phyloP scores from a whole-genome alignment of 1,284 basidiomycete species.

The Rhizopogon parksii region DNA sequence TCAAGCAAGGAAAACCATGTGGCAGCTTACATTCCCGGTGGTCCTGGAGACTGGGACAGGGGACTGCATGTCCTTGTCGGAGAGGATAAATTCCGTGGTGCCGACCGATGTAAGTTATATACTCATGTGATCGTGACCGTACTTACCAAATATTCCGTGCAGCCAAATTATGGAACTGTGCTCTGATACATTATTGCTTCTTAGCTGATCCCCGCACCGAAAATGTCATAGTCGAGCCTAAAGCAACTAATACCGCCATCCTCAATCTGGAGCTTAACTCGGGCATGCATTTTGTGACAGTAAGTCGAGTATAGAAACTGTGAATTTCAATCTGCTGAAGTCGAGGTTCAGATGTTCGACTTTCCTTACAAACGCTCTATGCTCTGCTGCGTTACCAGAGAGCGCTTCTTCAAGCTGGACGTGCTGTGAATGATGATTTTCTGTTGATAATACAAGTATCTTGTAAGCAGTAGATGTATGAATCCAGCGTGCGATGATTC shows the following conservation, averaged over 20 bases:
- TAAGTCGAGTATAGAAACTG: conserved; percentile 14
- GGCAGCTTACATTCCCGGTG: conserved; percentile 33
- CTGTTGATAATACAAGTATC: neutral
- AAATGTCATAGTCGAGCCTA: conserved; percentile 43
- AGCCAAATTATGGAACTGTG: conserved; percentile 43
- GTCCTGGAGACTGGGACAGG: conserved; percentile 43
- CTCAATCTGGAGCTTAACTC: conserved; percentile 23
- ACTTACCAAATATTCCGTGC: conserved; percentile 3
- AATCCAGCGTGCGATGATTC: neutral
- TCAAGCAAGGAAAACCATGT: conserved; percentile 37
- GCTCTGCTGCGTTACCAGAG: conserved; percentile 20
- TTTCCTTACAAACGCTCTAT: conserved; percentile 31
- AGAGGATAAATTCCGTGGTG: conserved; percentile 42
- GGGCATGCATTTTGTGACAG: conserved; percentile 30
- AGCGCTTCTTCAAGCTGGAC: conserved; percentile 28
- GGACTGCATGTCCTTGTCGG: conserved; percentile 45
- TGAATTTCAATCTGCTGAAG: neutral
- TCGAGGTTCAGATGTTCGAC: conserved; percentile 22
- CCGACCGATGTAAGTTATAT: conserved; percentile 31
- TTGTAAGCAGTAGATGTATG: neutral
- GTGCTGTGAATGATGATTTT: conserved; percentile 11
- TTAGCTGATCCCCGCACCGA: conserved; percentile 42
- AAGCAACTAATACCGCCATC: conserved; percentile 31
- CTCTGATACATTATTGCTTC: conserved; percentile 43
- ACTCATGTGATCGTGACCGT: neutral